Base-by-base conservation (phyloP, 169 alveolate species). In the Haemoproteus tartakovskyi region DNA sequence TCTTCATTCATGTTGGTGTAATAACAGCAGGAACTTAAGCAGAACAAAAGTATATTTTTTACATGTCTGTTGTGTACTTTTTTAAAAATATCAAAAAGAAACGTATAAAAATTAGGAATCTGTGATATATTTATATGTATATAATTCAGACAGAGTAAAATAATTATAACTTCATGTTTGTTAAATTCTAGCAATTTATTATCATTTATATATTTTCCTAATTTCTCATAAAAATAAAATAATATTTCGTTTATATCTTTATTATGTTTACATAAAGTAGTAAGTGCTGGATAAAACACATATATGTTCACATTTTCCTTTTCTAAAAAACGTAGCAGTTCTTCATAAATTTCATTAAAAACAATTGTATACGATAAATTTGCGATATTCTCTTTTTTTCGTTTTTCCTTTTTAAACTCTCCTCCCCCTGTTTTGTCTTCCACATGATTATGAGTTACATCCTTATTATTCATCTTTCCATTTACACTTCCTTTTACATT, bases 71-170 rank as follows among this genome's bases (percentile, higher is more conserved):
- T 51, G n/a, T 29, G 4, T 27, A 56, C 41, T 59, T 26, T 40
- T 2, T 33, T 26, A 24, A 30, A 24, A 18, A 74, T 3, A 19
- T 38, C 36, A 1, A 38, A 57, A 24, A 74, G 41, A 38, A 16
- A 74, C 0, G 3, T 9, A 26, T 59, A 74, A 74, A 57, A 56
- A 11, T 74, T 3, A 11, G 84, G 78, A 6, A 74, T 47, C 27
- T 30, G 56, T 3, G 84, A 74, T 57, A 74, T 38, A 27, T 41
- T 54, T 16, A 26, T 46, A 36, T 74, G 84, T 19, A 74, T 45
- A 51, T 74, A 74, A 74, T 74, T 74, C 59, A 74, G 40, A 19
- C 84, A 74, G 21, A 74, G 62, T 11, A 74, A 43, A 47, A 59
- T 56, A 26, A 74, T 27, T 45, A 74, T 37, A 14, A 74, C 21